Evolutionary conservation across 371 early-diverging fungal species (phyloP).

Genomic region (Apophysomyces trapeziformis): DNA sequence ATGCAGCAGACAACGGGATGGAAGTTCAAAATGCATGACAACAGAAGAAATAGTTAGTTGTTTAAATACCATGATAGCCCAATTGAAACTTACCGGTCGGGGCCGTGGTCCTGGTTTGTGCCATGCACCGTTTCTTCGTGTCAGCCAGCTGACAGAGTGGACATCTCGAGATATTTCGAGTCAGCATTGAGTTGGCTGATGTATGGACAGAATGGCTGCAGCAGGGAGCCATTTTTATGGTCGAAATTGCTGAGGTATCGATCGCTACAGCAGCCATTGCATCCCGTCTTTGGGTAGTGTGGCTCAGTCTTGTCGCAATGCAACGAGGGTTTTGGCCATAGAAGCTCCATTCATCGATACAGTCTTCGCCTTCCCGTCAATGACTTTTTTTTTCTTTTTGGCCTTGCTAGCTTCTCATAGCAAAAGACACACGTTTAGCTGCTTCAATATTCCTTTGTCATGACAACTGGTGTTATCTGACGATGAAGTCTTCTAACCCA

Average conservation of each 20-base stretch:
- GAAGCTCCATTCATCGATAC: background rate
- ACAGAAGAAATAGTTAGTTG: too few species aligned
- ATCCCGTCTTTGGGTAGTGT: background rate
- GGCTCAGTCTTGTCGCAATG: background rate
- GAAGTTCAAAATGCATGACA: too few species aligned
- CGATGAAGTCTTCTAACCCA: background rate
- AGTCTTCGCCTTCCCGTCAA: background rate
- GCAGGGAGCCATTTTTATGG: background rate
- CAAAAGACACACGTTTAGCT: too few species aligned
- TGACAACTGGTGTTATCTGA: background rate
- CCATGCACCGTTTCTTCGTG: background rate
- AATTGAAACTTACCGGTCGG: too few species aligned
- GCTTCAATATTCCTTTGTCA: background rate
- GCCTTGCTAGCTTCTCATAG: too few species aligned
- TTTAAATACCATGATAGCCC: too few species aligned
- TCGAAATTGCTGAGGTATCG: background rate
- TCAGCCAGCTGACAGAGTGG: conserved; percentile 2
- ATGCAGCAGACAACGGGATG: too few species aligned
- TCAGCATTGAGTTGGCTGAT: conserved; percentile 5
- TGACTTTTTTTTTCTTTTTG: too few species aligned
- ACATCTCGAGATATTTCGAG: background rate
- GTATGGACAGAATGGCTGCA: background rate
- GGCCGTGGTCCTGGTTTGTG: background rate
- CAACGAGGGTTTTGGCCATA: background rate
- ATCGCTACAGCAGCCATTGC: background rate